phyloP scores from a whole-genome alignment of 257 asterid species.

The Verbascum thapsus region DNA sequence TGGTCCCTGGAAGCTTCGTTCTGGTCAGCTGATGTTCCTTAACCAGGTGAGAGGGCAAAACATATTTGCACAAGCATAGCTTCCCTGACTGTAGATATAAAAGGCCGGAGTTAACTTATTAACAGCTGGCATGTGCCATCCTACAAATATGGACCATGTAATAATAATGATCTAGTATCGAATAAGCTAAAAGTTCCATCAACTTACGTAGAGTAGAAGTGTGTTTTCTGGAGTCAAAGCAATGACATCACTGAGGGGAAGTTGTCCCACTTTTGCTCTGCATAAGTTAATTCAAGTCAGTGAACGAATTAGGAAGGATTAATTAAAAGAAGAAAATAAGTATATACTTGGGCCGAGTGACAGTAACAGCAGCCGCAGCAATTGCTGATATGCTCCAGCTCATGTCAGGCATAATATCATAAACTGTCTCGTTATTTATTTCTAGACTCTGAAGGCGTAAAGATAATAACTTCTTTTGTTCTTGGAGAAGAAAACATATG shows the following conservation, averaged over 20 bases:
- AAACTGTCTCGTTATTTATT: constrained; percentile 63
- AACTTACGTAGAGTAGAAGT: constrained; percentile 84
- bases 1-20: constrained; percentile 37
- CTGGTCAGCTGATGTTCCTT: constrained; percentile 40
- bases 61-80: constrained; percentile 82
- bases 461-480: constrained; percentile 71
- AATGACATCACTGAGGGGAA: constrained; percentile 70
- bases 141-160: constrained; percentile 16
- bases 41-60: constrained; percentile 55
- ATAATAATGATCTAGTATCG: neutral
- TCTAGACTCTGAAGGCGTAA: constrained; percentile 76
- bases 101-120: constrained; percentile 13
- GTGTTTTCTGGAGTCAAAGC: constrained; percentile 72
- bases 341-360: constrained; percentile 80
- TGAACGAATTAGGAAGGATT: constrained; percentile 10
- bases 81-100: constrained; percentile 71
- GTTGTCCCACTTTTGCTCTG: constrained; percentile 65
- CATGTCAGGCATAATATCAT: constrained; percentile 87
- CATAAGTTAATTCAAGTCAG: constrained; percentile 36
- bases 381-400: constrained; percentile 92
- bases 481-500: constrained; percentile 85
- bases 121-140: constrained; percentile 8
- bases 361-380: constrained; percentile 85
- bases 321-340: constrained; percentile 22
- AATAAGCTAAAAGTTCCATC: constrained; percentile 31